Evolutionary conservation across 2,329 filamentous ascomycete genomes (phyloP).

Genomic region (Curvularia verruculosa): DNA sequence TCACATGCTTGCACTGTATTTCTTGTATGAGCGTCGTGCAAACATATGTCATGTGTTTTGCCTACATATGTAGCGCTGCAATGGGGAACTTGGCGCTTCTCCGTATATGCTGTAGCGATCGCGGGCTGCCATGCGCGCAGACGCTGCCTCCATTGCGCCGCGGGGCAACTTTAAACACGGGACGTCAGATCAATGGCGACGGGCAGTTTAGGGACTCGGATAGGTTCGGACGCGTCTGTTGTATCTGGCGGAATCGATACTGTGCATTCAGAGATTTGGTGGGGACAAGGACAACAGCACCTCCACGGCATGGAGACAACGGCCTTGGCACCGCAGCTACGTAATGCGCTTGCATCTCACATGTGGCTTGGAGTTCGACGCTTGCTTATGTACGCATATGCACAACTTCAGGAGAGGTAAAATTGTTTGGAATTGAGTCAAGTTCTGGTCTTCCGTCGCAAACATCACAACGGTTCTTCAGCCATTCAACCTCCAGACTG

Average conservation of each 20-base stretch:
- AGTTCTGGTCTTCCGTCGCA: not conserved
- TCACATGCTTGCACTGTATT: conserved; percentile 83
- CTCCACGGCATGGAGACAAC: conserved; percentile 8
- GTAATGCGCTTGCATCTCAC: conserved; percentile 19
- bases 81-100: conserved; percentile 78
- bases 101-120: conserved; percentile 89
- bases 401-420: not conserved
- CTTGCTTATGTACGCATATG: conserved; percentile 3
- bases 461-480: not conserved
- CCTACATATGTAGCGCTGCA: conserved; percentile 88
- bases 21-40: conserved; percentile 17
- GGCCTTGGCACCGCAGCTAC: conserved; percentile 28
- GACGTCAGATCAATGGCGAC: not conserved
- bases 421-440: not conserved
- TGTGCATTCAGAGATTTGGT: conserved; percentile 21
- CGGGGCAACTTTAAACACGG: conserved; percentile 6
- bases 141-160: conserved; percentile 80
- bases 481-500: not conserved
- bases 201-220: not conserved
- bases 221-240: conserved; percentile 5
- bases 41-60: not conserved
- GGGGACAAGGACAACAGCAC: conserved; percentile 20
- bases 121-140: conserved; percentile 90
- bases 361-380: conserved; percentile 1
- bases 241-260: conserved; percentile 13